Conservation (phyloP, 495 filamentous ascomycete species). For the Zalerion maritima region DNA sequence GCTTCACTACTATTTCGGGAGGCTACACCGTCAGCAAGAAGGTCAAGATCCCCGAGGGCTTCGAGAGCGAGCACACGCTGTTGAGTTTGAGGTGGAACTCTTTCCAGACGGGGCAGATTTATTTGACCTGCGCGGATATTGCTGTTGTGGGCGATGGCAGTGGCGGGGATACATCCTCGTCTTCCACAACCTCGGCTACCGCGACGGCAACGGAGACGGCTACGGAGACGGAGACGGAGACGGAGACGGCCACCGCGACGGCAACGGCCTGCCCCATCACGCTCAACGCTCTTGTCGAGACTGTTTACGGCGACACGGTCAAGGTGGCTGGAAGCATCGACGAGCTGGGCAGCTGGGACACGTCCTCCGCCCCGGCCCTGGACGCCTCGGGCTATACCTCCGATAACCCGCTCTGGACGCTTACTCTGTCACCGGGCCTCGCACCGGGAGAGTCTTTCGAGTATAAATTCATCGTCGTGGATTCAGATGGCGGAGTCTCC, state of each 20-base stretch:
- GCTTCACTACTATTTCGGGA: conserved; percentile 36
- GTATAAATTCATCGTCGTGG: conserved; percentile 47
- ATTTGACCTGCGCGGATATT: conserved; percentile 41
- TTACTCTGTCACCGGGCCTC: conserved; percentile 21
- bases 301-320: conserved; percentile 35
- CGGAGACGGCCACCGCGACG: conserved; percentile 14
- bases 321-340: conserved; percentile 34
- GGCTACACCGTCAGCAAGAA: conserved; percentile 42
- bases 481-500: conserved; percentile 27
- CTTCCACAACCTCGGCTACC: conserved; percentile 15
- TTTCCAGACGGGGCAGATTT: conserved; percentile 40
- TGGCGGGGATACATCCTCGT: conserved; percentile 2
- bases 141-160: conserved; percentile 18
- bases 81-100: conserved; percentile 43
- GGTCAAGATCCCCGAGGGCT: conserved; percentile 33
- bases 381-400: conserved; percentile 32
- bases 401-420: conserved; percentile 34
- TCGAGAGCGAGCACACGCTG: conserved; percentile 32
- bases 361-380: conserved; percentile 25
- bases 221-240: conserved; percentile 10
- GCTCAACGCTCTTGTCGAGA: conserved; percentile 36
- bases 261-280: conserved; percentile 22
- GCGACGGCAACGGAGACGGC: conserved; percentile 12
- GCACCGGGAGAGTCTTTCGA: conserved; percentile 33
- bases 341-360: conserved; percentile 34